phyloP scores from a whole-genome alignment of 169 alveolate species.

The Plasmodium coatneyi region DNA sequence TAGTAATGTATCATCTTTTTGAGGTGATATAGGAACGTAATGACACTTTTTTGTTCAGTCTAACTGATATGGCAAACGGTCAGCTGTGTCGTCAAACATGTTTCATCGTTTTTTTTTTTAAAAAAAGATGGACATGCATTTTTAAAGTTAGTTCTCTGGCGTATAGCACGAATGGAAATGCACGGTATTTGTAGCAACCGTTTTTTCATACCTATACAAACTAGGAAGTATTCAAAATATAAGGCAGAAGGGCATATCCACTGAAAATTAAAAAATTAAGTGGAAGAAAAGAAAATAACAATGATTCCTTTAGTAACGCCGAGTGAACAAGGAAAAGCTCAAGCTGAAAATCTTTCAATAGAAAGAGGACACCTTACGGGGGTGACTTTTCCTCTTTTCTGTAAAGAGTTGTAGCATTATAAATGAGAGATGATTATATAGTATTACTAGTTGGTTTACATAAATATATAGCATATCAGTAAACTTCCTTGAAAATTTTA shows the following conservation, averaged over 20 bases:
- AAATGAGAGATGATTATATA: background rate
- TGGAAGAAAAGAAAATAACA: slow-evolving; percentile 90
- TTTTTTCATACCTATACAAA: background rate
- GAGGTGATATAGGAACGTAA: background rate
- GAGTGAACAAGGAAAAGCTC: slow-evolving; percentile 94
- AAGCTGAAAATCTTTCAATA: slow-evolving; percentile 77
- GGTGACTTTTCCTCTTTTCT: background rate
- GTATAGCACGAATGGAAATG: background rate
- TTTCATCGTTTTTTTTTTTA: background rate
- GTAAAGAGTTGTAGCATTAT: background rate
- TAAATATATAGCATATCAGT: background rate
- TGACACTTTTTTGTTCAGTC: background rate
- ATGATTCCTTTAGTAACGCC: slow-evolving; percentile 93
- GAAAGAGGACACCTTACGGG: slow-evolving; percentile 76
- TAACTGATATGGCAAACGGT: background rate
- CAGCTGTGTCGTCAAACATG: background rate
- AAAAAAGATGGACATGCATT: background rate
- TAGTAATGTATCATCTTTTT: background rate
- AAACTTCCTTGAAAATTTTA: background rate
- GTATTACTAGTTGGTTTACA: background rate
- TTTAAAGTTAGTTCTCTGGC: background rate
- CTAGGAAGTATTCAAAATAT: background rate
- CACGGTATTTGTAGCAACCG: slow-evolving; percentile 3
- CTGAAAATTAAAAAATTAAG: slow-evolving; percentile 92
- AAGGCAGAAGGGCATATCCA: slow-evolving; percentile 88